These are phyloP conservation scores for Citrullus colocynthis DNA, from an alignment of 306 rosid genomes.

Conservation along the genomic window DNA sequence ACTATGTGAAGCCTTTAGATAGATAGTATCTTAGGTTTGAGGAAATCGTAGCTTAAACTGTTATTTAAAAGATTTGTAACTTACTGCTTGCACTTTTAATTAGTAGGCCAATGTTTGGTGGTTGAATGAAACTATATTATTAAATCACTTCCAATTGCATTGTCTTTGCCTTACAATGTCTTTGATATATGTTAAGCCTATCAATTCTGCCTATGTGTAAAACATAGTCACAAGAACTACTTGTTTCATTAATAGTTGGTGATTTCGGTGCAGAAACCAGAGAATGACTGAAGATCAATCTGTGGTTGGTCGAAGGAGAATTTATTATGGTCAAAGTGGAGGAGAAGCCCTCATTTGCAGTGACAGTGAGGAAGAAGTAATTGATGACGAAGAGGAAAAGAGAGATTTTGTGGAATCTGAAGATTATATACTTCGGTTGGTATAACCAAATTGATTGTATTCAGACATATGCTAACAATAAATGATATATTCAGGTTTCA, in stretches of 20 bases:
- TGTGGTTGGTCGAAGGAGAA: conserved; percentile 87
- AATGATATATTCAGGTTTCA: not conserved
- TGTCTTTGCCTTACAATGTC: not conserved
- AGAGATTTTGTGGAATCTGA: conserved; percentile 76
- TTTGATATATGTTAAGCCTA: not conserved
- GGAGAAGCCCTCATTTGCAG: conserved; percentile 98
- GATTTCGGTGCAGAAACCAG: conserved; percentile 64
- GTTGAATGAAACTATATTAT: not conserved
- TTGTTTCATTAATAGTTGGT: not conserved
- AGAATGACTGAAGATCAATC: conserved; percentile 99
- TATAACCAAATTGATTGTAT: conserved; percentile 19
- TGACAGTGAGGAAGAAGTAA: conserved; percentile 90
- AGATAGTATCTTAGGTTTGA: not conserved
- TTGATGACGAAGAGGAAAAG: conserved; percentile 89
- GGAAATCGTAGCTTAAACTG: not conserved
- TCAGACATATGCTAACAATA: not conserved
- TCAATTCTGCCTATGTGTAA: not conserved
- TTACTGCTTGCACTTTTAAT: not conserved
- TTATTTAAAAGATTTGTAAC: not conserved
- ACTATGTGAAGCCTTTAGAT: not conserved
- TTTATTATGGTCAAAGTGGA: conserved; percentile 93
- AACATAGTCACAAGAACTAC: not conserved
- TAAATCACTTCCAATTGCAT: not conserved
- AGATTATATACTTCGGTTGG: conserved; percentile 88
- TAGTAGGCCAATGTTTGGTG: not conserved